A percentile compares a stretch with the other conserved stretches of the same genome.
phyloP scores from a whole-genome alignment of 1,139 yeast species.

The Protomyces lactucae-debilis region DNA sequence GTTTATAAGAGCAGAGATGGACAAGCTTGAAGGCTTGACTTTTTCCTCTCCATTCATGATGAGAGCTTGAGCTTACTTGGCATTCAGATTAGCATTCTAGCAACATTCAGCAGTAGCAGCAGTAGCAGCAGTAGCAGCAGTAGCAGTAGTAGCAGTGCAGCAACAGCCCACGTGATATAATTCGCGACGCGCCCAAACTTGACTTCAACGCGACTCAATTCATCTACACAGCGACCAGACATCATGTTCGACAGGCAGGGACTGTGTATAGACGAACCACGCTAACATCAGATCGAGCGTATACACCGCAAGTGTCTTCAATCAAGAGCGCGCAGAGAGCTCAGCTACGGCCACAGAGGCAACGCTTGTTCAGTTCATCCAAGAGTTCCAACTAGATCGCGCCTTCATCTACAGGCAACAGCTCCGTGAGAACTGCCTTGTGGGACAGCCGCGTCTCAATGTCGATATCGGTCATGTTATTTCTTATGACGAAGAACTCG shows the following conservation, averaged over 20 bases:
- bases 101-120: neutral
- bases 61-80: no score
- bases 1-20: constrained; percentile 19
- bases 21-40: constrained; percentile 18
- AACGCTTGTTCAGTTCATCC: constrained; percentile 65
- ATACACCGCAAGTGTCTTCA: constrained; percentile 22
- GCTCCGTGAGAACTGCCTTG: constrained; percentile 76
- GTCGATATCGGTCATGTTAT: constrained; percentile 84
- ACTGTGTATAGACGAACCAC: neutral
- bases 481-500: constrained; percentile 81
- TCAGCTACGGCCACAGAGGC: constrained; percentile 22
- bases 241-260: neutral
- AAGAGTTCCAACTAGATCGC: constrained; percentile 78
- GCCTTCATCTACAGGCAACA: constrained; percentile 82
- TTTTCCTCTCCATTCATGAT: neutral
- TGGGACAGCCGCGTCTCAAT: constrained; percentile 64
- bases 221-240: neutral
- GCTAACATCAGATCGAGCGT: constrained; percentile 8
- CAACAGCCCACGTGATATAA: neutral
- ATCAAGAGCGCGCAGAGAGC: constrained; percentile 13
- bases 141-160: neutral
- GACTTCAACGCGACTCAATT: neutral
- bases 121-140: neutral
- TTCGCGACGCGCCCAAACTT: neutral
- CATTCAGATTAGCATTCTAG: neutral